Base-by-base conservation (phyloP, 495 filamentous ascomycete genomes). In the Penicillium lividum region DNA sequence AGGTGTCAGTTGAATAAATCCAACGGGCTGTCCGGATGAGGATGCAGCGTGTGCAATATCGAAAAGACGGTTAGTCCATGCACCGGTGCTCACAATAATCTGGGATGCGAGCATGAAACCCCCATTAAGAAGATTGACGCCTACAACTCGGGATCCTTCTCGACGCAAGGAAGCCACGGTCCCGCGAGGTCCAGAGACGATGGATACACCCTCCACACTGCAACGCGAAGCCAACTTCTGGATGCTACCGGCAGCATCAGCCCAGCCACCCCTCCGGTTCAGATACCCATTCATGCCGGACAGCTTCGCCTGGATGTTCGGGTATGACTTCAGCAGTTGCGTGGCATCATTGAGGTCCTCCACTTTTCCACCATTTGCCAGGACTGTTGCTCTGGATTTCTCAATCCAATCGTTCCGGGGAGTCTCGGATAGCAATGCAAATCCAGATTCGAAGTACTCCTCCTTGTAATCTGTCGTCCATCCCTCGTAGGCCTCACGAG, bases 61-160 rank as follows among this genome's bases (percentile, higher is more conserved):
- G 4, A 71, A 34, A 9, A 71, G 73, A 0, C 77, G 72, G 7
- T 80, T 80, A 4, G 87, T 88, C 92, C 91, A 96, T 3, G 92
- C 88, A 3, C 92, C 92, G 0, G 89, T 82, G 0, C 90, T 89
- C 10, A 93, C 73, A 53, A 96, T 77, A 9, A 86, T 84, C 1
- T 92, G 80, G 15, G 86, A 84, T 3, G 90, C 90, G 0, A 70
- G 72, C 1, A 93, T 52, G 15, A 59, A 64, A 8, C 65, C 65
- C 5, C 85, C 84, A 44, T 78, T 73, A 0, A 67, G 60, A 4
- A 91, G 71, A 33, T 70, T 69, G 4, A 81, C 89, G 4, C 87
- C 86, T 9, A 65, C 54, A 6, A 85, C 78, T 33, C 53, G 58
- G 5, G 58, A 58, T 6, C 61, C 65, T 16, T 57, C 44, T 31